These are phyloP conservation scores for Picea glauca DNA, from an alignment of 75 land plant species.

Conservation along the genomic window DNA sequence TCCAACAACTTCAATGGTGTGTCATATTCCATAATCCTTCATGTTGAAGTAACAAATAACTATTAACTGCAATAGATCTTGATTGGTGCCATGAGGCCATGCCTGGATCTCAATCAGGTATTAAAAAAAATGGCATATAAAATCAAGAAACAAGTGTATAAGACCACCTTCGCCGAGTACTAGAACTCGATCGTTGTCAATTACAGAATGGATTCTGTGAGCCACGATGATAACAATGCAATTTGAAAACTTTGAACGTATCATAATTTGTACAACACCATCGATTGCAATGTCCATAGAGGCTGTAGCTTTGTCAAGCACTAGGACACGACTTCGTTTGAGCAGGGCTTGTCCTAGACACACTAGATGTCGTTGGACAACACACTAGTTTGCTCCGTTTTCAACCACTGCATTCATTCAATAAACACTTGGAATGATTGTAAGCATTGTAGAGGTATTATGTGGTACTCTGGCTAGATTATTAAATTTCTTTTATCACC, in stretches of 20 bases:
- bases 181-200: constrained; percentile 66
- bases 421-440: not conserved
- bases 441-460: not conserved
- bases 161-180: constrained; percentile 46
- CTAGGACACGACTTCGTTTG: constrained; percentile 64
- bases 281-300: constrained; percentile 82
- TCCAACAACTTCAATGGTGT: constrained; percentile 45
- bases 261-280: constrained; percentile 55
- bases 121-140: not conserved
- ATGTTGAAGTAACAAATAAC: constrained; percentile 20
- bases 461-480: not conserved
- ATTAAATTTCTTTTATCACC: not conserved
- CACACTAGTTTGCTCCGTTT: constrained; percentile 88
- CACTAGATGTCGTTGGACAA: constrained; percentile 80
- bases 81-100: not conserved
- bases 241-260: constrained; percentile 41
- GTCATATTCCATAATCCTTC: constrained; percentile 59
- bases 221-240: constrained; percentile 78
- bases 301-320: constrained; percentile 84
- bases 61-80: not conserved
- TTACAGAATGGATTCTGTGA: constrained; percentile 65
- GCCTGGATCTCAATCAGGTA: not conserved
- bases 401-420: constrained; percentile 49
- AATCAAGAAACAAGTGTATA: not conserved
- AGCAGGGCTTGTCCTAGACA: constrained; percentile 63